Percentiles rank a stretch among this genome's conserved stretches.
Evolutionary conservation across 257 asterid genomes (phyloP).

Genomic region (Anisodus tanguticus): DNA sequence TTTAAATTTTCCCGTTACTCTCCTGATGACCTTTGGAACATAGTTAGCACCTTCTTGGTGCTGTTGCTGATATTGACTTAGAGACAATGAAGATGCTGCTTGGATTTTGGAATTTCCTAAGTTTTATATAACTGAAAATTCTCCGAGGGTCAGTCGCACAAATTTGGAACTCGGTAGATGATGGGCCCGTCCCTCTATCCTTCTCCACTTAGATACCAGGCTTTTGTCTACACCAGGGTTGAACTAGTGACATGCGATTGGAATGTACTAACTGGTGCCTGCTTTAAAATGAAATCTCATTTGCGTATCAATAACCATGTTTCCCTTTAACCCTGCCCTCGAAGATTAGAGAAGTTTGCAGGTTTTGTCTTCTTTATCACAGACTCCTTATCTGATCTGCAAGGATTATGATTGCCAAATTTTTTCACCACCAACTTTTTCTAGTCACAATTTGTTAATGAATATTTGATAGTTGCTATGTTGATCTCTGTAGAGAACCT

Average conservation of each 20-base stretch:
- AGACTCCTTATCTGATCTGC: slow-evolving; percentile 9
- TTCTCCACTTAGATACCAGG: background rate
- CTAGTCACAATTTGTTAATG: background rate
- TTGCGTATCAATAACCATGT: background rate
- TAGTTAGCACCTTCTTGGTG: background rate
- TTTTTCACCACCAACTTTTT: slow-evolving; percentile 12
- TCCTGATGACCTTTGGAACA: background rate
- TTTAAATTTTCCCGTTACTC: background rate
- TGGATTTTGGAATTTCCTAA: background rate
- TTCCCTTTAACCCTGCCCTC: background rate
- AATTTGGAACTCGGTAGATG: background rate
- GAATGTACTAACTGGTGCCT: slow-evolving; percentile 15
- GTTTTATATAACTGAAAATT: background rate
- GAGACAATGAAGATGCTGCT: background rate
- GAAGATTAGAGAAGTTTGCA: background rate
- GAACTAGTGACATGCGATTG: background rate
- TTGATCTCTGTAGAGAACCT: background rate
- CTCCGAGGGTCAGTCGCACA: background rate
- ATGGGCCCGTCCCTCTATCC: background rate
- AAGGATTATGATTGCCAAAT: background rate
- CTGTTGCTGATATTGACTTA: background rate
- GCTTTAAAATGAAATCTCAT: background rate
- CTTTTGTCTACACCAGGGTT: background rate
- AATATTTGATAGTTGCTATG: slow-evolving; percentile 19
- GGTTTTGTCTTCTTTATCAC: background rate